phyloP scores from a whole-genome alignment of 495 filamentous ascomycete species.

The Cenococcum geophilum region DNA sequence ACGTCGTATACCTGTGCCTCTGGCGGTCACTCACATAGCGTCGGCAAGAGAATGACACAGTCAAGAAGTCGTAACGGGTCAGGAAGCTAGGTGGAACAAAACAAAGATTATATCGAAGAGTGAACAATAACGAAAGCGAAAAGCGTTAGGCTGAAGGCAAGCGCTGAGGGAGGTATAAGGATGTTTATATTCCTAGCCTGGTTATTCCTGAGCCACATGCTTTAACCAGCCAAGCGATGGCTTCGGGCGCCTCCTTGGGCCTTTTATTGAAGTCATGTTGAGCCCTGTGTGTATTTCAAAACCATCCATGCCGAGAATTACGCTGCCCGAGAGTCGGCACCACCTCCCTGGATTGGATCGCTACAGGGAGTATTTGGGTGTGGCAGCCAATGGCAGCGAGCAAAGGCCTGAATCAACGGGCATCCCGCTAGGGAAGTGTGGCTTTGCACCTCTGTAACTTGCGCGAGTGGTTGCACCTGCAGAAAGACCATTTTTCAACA shows the following conservation, averaged over 20 bases:
- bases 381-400: conserved; percentile 8
- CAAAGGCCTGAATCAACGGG: conserved; percentile 1
- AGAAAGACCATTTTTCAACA: not conserved
- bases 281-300: conserved; percentile 24
- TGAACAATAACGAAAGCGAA: not conserved
- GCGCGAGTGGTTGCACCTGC: not conserved
- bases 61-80: not conserved
- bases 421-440: conserved; percentile 12
- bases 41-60: not conserved
- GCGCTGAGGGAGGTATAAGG: not conserved
- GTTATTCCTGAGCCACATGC: not conserved
- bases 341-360: conserved; percentile 15
- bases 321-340: conserved; percentile 10
- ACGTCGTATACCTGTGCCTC: not conserved
- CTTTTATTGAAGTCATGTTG: conserved; percentile 20
- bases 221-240: not conserved
- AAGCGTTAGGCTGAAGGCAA: not conserved
- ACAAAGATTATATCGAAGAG: not conserved
- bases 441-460: conserved; percentile 13
- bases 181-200: conserved; percentile 1
- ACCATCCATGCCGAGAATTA: conserved; percentile 22
- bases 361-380: conserved; percentile 8
- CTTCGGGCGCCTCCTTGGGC: conserved; percentile 21
- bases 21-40: conserved; percentile 6
- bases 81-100: not conserved